phyloP scores from a whole-genome alignment of 352 stramenopile genomes.

The Pythium oligandrum region DNA sequence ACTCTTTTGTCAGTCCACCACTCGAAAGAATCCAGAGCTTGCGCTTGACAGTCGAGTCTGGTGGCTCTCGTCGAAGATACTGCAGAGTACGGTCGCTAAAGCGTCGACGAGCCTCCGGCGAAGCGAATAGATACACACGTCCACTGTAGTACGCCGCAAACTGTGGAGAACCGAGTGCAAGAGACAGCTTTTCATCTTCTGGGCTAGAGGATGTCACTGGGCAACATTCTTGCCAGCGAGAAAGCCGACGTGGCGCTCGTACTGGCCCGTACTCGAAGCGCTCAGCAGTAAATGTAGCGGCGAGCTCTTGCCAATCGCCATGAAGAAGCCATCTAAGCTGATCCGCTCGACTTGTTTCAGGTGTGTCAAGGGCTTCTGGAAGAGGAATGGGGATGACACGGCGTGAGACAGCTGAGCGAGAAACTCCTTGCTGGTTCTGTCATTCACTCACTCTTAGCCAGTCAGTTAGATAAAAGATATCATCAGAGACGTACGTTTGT shows the following conservation, averaged over 20 bases:
- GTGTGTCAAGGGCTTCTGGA: conserved; percentile 28
- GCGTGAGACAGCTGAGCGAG: conserved; percentile 33
- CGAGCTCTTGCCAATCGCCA: conserved; percentile 38
- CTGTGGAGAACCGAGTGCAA: conserved; percentile 27
- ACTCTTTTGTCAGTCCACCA: background rate
- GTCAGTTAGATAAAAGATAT: no score
- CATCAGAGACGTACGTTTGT: conserved; percentile 33
- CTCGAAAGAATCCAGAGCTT: conserved; percentile 43
- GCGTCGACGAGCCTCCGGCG: conserved; percentile 18
- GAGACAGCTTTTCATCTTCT: background rate
- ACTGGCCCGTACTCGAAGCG: conserved; percentile 14
- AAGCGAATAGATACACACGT: conserved; percentile 51
- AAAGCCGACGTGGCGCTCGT: conserved; percentile 20
- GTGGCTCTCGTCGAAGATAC: conserved; percentile 32
- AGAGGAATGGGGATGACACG: conserved; percentile 26
- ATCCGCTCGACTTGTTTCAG: conserved; percentile 26
- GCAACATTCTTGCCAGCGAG: conserved; percentile 64
- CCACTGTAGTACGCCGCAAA: conserved; percentile 39
- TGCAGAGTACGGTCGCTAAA: conserved; percentile 47
- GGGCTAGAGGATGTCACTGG: conserved; percentile 30
- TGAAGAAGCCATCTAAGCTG: conserved; percentile 63
- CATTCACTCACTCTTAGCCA: no score
- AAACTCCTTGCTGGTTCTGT: conserved; percentile 42
- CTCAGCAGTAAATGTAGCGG: conserved; percentile 11
- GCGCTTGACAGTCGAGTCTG: conserved; percentile 4